Conservation (phyloP, 345 rosid species). For the Raphanus raphanistrum region DNA sequence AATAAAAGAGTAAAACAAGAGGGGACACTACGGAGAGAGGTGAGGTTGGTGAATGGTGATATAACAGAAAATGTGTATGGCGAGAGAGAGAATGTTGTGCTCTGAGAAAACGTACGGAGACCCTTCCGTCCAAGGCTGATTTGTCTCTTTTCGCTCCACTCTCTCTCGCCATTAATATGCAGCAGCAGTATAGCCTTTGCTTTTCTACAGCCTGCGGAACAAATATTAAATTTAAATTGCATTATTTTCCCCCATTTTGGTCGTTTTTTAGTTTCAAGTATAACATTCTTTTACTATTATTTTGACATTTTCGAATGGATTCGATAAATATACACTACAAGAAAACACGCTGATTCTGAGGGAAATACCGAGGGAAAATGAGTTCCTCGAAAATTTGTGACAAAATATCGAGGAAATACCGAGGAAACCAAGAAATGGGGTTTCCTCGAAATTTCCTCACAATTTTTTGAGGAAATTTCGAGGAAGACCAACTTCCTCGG, state of each 20-base stretch:
- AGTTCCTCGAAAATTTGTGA: no score
- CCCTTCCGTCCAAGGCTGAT: conserved; percentile 19
- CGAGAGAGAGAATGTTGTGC: conserved; percentile 18
- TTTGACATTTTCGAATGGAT: background rate
- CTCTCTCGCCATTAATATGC: conserved; percentile 22
- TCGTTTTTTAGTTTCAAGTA: background rate
- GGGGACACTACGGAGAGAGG: conserved; percentile 10
- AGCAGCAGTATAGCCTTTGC: background rate
- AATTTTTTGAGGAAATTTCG: no score
- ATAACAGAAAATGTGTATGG: conserved; percentile 1
- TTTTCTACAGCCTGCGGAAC: background rate
- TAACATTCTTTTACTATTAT: background rate
- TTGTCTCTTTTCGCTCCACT: conserved; percentile 17
- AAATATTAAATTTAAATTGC: background rate
- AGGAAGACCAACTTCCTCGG: no score
- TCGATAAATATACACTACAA: no score
- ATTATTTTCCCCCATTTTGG: background rate
- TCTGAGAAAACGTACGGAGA: conserved; percentile 10
- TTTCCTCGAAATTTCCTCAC: no score
- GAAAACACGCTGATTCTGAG: no score
- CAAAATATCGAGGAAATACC: no score
- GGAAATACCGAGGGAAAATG: no score
- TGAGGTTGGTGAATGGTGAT: background rate
- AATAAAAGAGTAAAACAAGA: background rate
- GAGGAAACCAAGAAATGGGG: no score